Evolutionary conservation across 2,329 filamentous ascomycete genomes (phyloP).

Genomic region (Fusarium sp.): DNA sequence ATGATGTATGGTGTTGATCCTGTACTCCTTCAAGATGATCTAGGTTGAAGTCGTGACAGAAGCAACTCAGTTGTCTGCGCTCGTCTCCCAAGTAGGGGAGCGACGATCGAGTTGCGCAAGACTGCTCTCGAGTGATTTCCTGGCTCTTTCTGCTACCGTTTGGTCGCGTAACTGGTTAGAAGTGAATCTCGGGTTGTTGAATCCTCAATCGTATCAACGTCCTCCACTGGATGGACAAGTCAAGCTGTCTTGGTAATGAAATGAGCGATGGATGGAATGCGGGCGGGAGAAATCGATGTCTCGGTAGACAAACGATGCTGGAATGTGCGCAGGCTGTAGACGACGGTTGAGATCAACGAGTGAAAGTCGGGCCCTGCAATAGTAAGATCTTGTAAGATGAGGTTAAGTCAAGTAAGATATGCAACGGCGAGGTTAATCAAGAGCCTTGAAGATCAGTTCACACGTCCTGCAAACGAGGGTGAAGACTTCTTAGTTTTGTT

Average conservation of each 20-base stretch:
- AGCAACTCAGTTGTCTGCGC: conserved; percentile 34
- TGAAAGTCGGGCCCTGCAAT: conserved; percentile 46
- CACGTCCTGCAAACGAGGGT: conserved; percentile 44
- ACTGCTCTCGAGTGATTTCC: conserved; percentile 16
- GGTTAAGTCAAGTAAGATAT: conserved; percentile 19
- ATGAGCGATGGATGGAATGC: conserved; percentile 45
- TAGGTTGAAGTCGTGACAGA: conserved; percentile 27
- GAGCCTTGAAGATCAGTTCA: conserved; percentile 45
- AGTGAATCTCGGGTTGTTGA: conserved; percentile 9
- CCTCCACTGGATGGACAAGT: conserved; percentile 28
- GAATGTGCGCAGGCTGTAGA: conserved; percentile 41
- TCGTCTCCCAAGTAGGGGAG: conserved; percentile 48
- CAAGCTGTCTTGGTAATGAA: conserved; percentile 37
- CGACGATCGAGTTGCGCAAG: conserved; percentile 39
- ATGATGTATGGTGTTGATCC: conserved; percentile 41
- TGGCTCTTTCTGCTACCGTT: conserved; percentile 34
- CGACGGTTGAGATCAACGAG: conserved; percentile 46
- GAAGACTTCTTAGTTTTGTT: conserved; percentile 42
- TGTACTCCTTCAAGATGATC: conserved; percentile 32
- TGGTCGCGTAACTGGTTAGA: conserved; percentile 14
- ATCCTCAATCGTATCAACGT: conserved; percentile 9
- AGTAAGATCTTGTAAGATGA: conserved; percentile 41
- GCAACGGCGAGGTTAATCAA: conserved; percentile 11
- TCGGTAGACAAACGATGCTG: conserved; percentile 35
- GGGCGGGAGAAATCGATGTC: conserved; percentile 32